Evolutionary conservation across 345 rosid genomes (phyloP), one percentile per base, ranked within the genome.

Genomic region (Boechera retrofracta): DNA sequence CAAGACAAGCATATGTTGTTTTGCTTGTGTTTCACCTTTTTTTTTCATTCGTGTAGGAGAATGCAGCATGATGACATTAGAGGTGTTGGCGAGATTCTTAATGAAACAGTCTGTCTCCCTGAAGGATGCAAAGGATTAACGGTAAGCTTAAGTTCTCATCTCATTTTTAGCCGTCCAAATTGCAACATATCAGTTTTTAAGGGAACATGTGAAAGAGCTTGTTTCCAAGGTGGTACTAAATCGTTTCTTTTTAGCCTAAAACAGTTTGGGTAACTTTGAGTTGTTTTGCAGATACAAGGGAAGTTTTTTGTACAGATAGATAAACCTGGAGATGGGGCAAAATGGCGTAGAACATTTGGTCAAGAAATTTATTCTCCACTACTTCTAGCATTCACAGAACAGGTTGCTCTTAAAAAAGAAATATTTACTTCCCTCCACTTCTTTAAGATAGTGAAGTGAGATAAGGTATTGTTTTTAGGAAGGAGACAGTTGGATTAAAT

Each of bases 321-420:
- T 77, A 88, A 78, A 38, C 77, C 82, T 52, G 97, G 98, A 82
- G 96, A 85, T 66, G 98, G 98, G 72, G 91, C 97, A 18, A 91
- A 86, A 77, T 94, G 98, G 98, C 96, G 98, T 59, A 90, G 97
- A 44, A 84, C 82, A 16, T 76, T 85, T 80, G 98, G 94, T 45
- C 97, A 93, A 60, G 96, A 93, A 86, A 85, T 91, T 77, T 93
- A 88, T 69, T 91, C 97, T 62, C 98, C 98, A 31, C 87, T 94
- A 62, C 92, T 91, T 47, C 72, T 91, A 39, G 97, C 98, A 62
- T 94, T 94, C 80, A 58, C 97, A 31, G 94, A 94, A 71, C 87
- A 89, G 94, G 98, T 94, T 64, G 64, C 76, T 74, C 54, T 68
- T 18, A 56, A 44, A 70, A 33, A 78, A 11, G 2, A 52, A 31